Evolutionary conservation across 2,329 filamentous ascomycete genomes (phyloP).

Genomic region (Nannizzia gypsea): DNA sequence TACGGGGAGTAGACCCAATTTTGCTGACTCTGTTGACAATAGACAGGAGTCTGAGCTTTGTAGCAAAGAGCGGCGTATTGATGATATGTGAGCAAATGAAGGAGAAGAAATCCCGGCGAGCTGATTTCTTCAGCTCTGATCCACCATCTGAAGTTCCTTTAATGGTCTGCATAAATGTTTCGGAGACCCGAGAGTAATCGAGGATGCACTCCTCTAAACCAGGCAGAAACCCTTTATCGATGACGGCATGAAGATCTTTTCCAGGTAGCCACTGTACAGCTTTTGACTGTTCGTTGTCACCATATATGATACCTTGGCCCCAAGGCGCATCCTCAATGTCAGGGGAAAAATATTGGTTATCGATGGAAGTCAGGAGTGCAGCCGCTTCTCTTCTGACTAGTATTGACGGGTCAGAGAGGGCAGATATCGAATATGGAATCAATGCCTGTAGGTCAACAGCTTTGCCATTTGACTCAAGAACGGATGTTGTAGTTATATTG

Average conservation of each 20-base stretch:
- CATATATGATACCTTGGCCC: constrained; percentile 56
- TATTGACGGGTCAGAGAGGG: constrained; percentile 62
- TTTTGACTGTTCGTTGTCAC: constrained; percentile 37
- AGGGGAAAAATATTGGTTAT: constrained; percentile 37
- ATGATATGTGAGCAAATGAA: constrained; percentile 65
- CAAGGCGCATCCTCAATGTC: constrained; percentile 39
- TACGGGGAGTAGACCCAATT: constrained; percentile 59
- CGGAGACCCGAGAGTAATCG: constrained; percentile 58
- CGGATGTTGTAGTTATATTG: constrained; percentile 47
- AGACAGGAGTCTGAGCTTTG: constrained; percentile 61
- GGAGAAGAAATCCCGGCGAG: constrained; percentile 53
- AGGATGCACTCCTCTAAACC: constrained; percentile 76
- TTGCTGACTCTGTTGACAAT: constrained; percentile 62
- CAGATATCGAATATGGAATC: constrained; percentile 67
- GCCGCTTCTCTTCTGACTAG: constrained; percentile 66
- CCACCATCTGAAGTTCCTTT: constrained; percentile 36
- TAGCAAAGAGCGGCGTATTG: constrained; percentile 53
- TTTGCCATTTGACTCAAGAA: constrained; percentile 41
- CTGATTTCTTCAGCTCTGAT: constrained; percentile 49
- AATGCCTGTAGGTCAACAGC: constrained; percentile 61
- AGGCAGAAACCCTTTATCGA: constrained; percentile 58
- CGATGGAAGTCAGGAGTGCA: constrained; percentile 50
- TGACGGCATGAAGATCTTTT: constrained; percentile 48
- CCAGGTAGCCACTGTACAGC: constrained; percentile 46
- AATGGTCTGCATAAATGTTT: constrained; percentile 50